Evolutionary conservation across 1,139 yeast species (phyloP), one percentile per base, ranked within the genome.

Genomic region (Geotrichum carabidarum): DNA sequence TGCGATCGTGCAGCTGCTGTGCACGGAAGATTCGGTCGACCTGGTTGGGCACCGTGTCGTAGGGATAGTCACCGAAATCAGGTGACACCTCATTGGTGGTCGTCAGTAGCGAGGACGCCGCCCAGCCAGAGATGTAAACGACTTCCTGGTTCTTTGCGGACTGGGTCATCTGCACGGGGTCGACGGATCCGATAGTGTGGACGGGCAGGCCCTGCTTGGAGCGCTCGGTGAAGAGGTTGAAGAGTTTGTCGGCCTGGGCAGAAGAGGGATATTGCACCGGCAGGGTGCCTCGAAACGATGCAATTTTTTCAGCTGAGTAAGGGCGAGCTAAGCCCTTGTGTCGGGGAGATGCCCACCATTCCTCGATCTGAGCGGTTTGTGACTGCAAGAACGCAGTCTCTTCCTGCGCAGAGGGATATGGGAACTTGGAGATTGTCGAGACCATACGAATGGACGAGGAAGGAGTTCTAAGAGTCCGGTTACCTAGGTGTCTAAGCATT

Each of bases 71-170:
- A 18, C 84, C 85, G 60, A 79, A 78, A 63, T 79, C 85, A 1
- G 84, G 83, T 7, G 81, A 76, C 2, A 79, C 82, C 59, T 81
- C 84, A 61, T 80, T 78, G 5, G 84, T 80, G 2, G 83, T 76
- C 7, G 82, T 78, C 56, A 79, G 69, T 15, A 79, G 72, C 6
- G 78, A 71, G 2, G 81, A 77, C 50, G 82, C 79, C 1, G 83
- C 84, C 78, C 84, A 81, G 2, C 87, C 86, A 18, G 84, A 79
- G 11, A 81, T 78, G 62, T 82, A 82, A 6, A 78, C 75, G n/a
- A 78, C 77, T 57, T 79, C 79, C 54, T 77, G 77, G 60, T 79
- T 77, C 54, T 76, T 75, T 8, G 82, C 80, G 57, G 77, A 71
- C 63, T 82, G 86, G 5, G 83, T 68, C 73, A 82, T 79, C 56